Evolutionary conservation across 2,329 filamentous ascomycete genomes (phyloP), one percentile per base, ranked within the genome.

Genomic region (Gnomoniopsis sp.): DNA sequence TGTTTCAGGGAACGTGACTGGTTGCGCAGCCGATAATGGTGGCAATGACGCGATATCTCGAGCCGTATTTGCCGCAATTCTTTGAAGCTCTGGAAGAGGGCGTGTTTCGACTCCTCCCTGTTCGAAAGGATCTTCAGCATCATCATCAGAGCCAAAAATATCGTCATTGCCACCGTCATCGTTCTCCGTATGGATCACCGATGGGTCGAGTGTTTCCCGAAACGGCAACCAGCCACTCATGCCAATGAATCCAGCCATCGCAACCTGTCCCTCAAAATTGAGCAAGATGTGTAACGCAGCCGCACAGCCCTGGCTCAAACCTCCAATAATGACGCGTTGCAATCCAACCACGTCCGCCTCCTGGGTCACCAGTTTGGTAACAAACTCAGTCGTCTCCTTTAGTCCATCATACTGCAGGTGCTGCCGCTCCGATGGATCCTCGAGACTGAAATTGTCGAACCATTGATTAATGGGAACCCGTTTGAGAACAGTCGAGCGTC

Each of bases 231-330:
- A 79, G 0, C 78, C 77, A 56, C 76, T 76, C 73, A 81, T 75
- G 0, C 74, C 76, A 6, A 79, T 65, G 12, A 69, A 56, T 19
- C 46, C 63, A 0, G 66, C 78, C 1, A 68, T 75, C 26, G 80
- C 58, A 3, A 67, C 54, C 19, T 66, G 64, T 0, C 71, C 75
- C 17, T 76, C 70, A 75, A 76, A 78, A 2, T 76, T 68, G 53
- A 84, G 57, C 58, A 75, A 62, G 19, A 74, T 69, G 23, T 72
- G 64, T 60, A 84, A 58, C 0, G 72, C 67, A 49, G 77, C 76
- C 3, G 81, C 80, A 62, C 79, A 80, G 0, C 82, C 82, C 62
- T 84, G 81, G 53, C 82, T 84, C 23, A 84, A 65, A 0, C 81
- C 80, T 49, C 77, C 76, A 0, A 85, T 59, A 1, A 81, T 67